Conservation (phyloP, 345 rosid species). For the Eucalyptus fibrosa region DNA sequence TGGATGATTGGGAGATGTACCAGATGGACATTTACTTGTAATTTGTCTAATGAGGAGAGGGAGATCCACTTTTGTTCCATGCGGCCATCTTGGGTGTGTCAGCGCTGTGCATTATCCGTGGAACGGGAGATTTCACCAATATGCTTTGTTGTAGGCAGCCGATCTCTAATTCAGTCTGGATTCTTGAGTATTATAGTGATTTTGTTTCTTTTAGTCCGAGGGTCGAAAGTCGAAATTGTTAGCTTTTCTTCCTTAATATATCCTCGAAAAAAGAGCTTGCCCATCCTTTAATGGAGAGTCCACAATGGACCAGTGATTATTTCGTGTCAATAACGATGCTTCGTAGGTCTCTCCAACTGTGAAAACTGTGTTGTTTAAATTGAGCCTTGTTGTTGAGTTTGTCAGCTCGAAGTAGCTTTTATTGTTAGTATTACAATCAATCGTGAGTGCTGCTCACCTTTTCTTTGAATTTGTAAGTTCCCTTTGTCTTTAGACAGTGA, state of each 20-base stretch:
- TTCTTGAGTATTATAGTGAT: slow-evolving; percentile 2
- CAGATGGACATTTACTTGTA: slow-evolving; percentile 75
- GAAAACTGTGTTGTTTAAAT: no score
- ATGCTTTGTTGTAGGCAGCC: slow-evolving; percentile 73
- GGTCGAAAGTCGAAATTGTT: not conserved
- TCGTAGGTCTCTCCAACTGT: no score
- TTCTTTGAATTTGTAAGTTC: not conserved
- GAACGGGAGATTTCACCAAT: slow-evolving; percentile 46
- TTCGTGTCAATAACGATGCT: no score
- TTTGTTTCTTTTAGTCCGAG: accelerated
- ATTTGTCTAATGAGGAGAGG: slow-evolving; percentile 65
- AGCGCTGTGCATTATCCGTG: slow-evolving; percentile 49
- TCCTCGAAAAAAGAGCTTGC: not conserved
- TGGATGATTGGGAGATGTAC: slow-evolving; percentile 42
- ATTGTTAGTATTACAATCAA: no score
- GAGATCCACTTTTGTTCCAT: slow-evolving; percentile 63
- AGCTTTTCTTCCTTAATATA: not conserved
- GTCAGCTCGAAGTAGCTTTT: no score
- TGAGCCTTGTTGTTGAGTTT: no score
- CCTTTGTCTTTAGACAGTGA: not conserved
- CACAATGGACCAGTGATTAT: no score
- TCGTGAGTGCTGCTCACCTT: no score
- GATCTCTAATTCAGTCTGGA: slow-evolving; percentile 42
- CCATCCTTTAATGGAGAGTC: no score
- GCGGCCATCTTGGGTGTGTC: slow-evolving; percentile 87